Evolutionary conservation across 192 early-diverging fungal species (phyloP), one percentile per base, ranked within the genome.

Genomic region (Lunasporangiospora selenospora): DNA sequence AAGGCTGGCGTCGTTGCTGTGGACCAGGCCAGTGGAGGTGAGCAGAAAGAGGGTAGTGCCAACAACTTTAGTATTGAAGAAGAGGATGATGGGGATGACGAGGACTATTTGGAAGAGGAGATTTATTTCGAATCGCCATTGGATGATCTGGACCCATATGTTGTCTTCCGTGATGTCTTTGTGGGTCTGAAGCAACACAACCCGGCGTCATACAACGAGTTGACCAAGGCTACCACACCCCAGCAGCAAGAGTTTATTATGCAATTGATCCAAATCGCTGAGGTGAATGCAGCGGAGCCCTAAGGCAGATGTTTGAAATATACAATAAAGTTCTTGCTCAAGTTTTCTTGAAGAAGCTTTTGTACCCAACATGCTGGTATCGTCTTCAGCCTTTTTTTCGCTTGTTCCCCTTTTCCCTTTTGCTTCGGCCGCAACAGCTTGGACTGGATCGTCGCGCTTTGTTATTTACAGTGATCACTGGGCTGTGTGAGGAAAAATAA

Each of bases 71-170:
- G 21, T 27, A 43, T 19, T 23, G 71, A 53, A 16, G 81, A 82
- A 23, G 87, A 88, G 13, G 88, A 92, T 10, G 84, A 87, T 15
- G 84, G 88, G 31, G 87, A 89, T 12, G 79, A 82, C 29, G 84
- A 83, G 21, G 86, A 86, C n/a, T 80, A 78, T 16, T 76, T 92
- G 36, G 83, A 90, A 36, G 92, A 94, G 62, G 90, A 92, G 65
- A 82, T 89, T 23, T 77, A 87, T 24, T 89, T 92, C 36, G 90
- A 92, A 65, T 88, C 90, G 32, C 91, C 91, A 19, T 75, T 94
- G 53, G 92, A 94, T 67, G 78, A 85, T 43, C 65, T 94, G 43
- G 83, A 94, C 66, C 84, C 88, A 6, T 92, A 92, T 69, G 64
- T 89, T 31, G 77, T 80, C 50, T 88, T 94, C 75, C 83, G 87